Evolutionary conservation across 2,329 filamentous ascomycete species (phyloP).

Genomic region (Cladophialophora immunda): DNA sequence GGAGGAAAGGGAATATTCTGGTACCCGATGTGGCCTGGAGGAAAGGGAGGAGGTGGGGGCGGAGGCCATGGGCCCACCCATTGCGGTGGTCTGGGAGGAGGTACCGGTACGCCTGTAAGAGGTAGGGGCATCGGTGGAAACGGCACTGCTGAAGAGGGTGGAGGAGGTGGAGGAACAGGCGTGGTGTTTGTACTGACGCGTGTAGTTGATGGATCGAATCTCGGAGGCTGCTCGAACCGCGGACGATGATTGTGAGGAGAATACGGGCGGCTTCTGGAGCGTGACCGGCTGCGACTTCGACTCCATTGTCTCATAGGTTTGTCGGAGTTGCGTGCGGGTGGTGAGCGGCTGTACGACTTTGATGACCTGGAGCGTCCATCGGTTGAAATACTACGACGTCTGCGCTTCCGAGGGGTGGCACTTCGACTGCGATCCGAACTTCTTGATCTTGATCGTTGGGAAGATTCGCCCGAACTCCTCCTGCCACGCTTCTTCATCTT

Average conservation of each 20-base stretch:
- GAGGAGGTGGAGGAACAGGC: slow-evolving; percentile 36
- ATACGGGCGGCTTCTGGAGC: slow-evolving; percentile 37
- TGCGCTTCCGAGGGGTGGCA: slow-evolving; percentile 52
- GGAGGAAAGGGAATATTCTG: slow-evolving; percentile 22
- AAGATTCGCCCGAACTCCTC: slow-evolving; percentile 31
- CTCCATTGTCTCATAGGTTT: slow-evolving; percentile 2
- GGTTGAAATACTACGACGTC: slow-evolving; percentile 51
- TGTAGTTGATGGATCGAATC: neutral
- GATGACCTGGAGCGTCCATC: slow-evolving; percentile 43
- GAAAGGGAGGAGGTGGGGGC: slow-evolving; percentile 38
- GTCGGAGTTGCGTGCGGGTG: slow-evolving; percentile 39
- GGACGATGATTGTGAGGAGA: slow-evolving; percentile 9
- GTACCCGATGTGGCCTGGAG: slow-evolving; percentile 20
- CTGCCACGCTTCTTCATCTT: slow-evolving; percentile 71
- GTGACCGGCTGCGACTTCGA: slow-evolving; percentile 28
- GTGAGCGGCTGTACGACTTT: slow-evolving; percentile 43
- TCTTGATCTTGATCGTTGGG: slow-evolving; percentile 24
- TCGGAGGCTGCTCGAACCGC: slow-evolving; percentile 1
- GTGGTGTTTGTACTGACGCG: slow-evolving; percentile 4
- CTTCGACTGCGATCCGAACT: slow-evolving; percentile 50
- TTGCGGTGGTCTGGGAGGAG: slow-evolving; percentile 31
- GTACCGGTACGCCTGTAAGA: slow-evolving; percentile 10
- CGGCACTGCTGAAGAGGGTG: slow-evolving; percentile 28
- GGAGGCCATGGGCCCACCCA: slow-evolving; percentile 41
- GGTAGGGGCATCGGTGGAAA: slow-evolving; percentile 26